Base-by-base conservation (phyloP, 176 grass and related monocot genomes). In the Aegilops umbellulata region DNA sequence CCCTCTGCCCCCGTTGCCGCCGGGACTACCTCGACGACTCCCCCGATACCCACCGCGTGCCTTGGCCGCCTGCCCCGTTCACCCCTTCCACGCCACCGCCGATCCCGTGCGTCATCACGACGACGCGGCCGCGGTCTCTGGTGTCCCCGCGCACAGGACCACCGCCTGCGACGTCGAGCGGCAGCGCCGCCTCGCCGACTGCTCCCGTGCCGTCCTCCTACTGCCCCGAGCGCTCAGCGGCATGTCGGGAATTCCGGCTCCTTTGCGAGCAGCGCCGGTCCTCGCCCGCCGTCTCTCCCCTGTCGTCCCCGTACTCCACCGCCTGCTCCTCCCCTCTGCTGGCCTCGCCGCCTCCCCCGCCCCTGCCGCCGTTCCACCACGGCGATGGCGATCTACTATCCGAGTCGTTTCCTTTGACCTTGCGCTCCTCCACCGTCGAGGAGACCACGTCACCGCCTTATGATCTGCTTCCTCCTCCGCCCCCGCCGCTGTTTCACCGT, bases 1-100 rank as follows among this genome's bases (percentile, higher is more conserved):
- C 39, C 17, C 79, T 49, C 41, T 81, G 62, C 62, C 62, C 38
- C 1, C 17, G 25, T 4, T 81, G 79, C 79, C 25, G 79, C 38
- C 17, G 1, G 38, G 61, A 65, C 61, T 80, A 80, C 78, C 78
- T 80, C 78, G 78, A 66, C 19, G 61, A 80, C 78, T 30, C 16
- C 25, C 78, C 61, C 17, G 15, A 31, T 1, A 22, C 12, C 47
- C 26, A 65, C 63, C 63, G 7, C 1, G 2, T 24, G 5, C 4
- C 53, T 1, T 38, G 53, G 29, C 76, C 55, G 34, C n/a, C 53
- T 2, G 31, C 0, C 20, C 2, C 20, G 11, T 2, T 23, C 53
- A 8, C 19, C 10, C 7, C 20, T 35, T 38, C 76, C 6, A 8
- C 6, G 10, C 22, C 3, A 3, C 24, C 36, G 14, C 23, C n/a